Conservation (phyloP, 805 yeast species). For the Brettanomyces naardenensis region DNA sequence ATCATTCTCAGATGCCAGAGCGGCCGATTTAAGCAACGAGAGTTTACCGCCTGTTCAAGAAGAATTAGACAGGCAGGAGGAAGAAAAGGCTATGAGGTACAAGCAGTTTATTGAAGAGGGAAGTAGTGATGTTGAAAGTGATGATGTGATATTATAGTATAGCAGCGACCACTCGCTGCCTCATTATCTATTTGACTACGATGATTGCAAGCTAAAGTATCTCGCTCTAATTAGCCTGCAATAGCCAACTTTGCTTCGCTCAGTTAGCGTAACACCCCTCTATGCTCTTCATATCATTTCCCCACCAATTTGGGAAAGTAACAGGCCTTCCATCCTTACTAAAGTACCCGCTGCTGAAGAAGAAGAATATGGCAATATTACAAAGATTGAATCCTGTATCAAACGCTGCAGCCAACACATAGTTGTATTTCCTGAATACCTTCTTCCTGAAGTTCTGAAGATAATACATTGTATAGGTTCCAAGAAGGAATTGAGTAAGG, state of each 20-base stretch:
- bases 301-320: slow-evolving; percentile 39
- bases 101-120: slow-evolving; percentile 27
- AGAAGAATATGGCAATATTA: slow-evolving; percentile 30
- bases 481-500: slow-evolving; percentile 39
- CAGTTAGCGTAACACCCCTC: slow-evolving; percentile 39
- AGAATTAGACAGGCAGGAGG: slow-evolving; percentile 40
- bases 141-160: slow-evolving; percentile 3
- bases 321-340: slow-evolving; percentile 7
- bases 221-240: too few relatives aligned
- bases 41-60: slow-evolving; percentile 76
- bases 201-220: background rate
- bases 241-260: too few relatives aligned
- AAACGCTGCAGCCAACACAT: slow-evolving; percentile 42
- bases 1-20: slow-evolving; percentile 76
- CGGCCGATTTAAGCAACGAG: slow-evolving; percentile 77
- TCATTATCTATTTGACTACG: background rate
- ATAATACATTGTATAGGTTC: slow-evolving; percentile 40
- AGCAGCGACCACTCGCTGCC: slow-evolving; percentile 2
- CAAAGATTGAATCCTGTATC: slow-evolving; percentile 43
- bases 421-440: slow-evolving; percentile 37
- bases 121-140: slow-evolving; percentile 5
- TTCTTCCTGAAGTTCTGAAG: slow-evolving; percentile 30
- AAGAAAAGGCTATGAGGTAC: slow-evolving; percentile 37
- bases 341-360: slow-evolving; percentile 17
- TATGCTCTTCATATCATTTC: slow-evolving; percentile 34